Conservation (phyloP, 768 basidiomycete genomes). For the Termitomyces sp. region DNA sequence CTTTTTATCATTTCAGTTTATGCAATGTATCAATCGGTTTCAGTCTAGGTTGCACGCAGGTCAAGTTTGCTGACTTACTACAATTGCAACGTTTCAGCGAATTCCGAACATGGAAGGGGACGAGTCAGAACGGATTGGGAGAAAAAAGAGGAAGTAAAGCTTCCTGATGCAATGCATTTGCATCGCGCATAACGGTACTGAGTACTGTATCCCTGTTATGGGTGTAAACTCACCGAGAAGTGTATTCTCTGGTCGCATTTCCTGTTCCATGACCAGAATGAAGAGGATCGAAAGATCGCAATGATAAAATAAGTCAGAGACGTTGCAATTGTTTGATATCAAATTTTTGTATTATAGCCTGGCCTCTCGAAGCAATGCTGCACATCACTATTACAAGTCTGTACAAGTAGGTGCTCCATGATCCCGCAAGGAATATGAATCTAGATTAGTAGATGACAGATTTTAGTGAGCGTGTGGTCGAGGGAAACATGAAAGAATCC, state of each 20-base stretch:
- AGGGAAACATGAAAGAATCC: background rate
- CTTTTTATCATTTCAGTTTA: background rate
- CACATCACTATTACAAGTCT: background rate
- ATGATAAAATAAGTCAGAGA: background rate
- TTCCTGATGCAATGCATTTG: background rate
- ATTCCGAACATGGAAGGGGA: background rate
- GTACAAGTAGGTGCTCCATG: background rate
- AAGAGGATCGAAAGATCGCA: background rate
- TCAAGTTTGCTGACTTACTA: background rate
- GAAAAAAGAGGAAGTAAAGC: no score
- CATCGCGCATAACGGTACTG: background rate
- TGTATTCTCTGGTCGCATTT: background rate
- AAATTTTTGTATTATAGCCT: background rate
- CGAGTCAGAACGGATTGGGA: background rate
- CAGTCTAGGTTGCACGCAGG: background rate
- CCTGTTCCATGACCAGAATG: background rate
- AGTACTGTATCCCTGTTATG: background rate
- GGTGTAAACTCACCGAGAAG: background rate
- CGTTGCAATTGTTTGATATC: background rate
- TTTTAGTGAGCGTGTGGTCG: background rate
- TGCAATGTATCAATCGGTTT: background rate
- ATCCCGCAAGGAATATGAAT: background rate
- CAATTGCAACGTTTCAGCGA: background rate
- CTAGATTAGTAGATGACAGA: background rate
- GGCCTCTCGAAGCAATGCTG: background rate